A percentile compares a stretch with the other conserved stretches of the same genome.
Evolutionary conservation across 1,284 basidiomycete species (phyloP).

Genomic region (Microbotryum intermedium): DNA sequence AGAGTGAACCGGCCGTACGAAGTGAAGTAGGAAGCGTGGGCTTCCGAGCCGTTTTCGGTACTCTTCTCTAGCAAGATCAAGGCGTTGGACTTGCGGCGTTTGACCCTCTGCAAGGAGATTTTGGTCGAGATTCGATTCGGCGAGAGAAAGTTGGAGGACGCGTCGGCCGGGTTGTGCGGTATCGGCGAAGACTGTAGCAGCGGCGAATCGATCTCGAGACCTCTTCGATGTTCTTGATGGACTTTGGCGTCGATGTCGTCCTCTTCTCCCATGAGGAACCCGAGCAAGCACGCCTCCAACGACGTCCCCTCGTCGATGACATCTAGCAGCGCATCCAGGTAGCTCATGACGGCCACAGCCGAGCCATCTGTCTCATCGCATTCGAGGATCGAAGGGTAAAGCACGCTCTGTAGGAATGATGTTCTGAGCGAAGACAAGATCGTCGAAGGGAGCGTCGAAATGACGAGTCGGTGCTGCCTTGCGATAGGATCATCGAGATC

Average conservation of each 20-base stretch:
- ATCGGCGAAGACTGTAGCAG: background rate
- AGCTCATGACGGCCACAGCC: slow-evolving; percentile 92
- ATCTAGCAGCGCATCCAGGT: slow-evolving; percentile 75
- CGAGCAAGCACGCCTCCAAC: slow-evolving; percentile 60
- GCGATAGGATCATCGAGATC: background rate
- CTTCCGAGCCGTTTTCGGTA: slow-evolving; percentile 46
- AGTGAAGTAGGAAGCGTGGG: slow-evolving; percentile 63
- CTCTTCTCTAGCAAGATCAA: slow-evolving; percentile 70
- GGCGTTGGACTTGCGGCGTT: slow-evolving; percentile 67
- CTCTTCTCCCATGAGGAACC: slow-evolving; percentile 73
- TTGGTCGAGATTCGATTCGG: background rate
- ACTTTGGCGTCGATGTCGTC: slow-evolving; percentile 38
- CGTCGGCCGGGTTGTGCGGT: background rate
- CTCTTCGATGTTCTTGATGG: background rate
- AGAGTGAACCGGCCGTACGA: slow-evolving; percentile 78
- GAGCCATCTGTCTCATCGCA: slow-evolving; percentile 88
- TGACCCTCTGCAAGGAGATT: slow-evolving; percentile 30
- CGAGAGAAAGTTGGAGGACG: background rate
- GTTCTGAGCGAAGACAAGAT: slow-evolving; percentile 13
- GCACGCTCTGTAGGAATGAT: slow-evolving; percentile 51
- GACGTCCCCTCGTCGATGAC: slow-evolving; percentile 59
- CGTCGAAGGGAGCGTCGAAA: slow-evolving; percentile 12
- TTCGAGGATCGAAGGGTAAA: slow-evolving; percentile 86
- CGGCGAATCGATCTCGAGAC: background rate
- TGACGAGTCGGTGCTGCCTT: slow-evolving; percentile 17